These are phyloP conservation scores for Claviceps humidiphila DNA, from an alignment of 2,329 filamentous ascomycete species.

Conservation along the genomic window DNA sequence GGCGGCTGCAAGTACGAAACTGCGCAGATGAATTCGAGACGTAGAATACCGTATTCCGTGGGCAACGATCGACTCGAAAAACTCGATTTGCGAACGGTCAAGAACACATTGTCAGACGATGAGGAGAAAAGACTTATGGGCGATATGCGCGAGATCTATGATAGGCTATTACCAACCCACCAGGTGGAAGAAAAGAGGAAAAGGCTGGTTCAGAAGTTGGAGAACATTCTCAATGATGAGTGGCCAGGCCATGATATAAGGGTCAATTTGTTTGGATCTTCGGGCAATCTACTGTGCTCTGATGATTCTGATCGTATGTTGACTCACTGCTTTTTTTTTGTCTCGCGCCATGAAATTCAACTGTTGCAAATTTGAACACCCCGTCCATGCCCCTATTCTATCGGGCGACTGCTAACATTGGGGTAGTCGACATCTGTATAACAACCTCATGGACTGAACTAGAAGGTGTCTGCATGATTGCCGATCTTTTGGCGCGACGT, in stretches of 20 bases:
- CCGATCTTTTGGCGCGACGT: conserved; percentile 75
- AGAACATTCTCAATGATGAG: conserved; percentile 74
- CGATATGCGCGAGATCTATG: conserved; percentile 78
- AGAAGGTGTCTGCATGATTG: conserved; percentile 82
- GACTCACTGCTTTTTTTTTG: background rate
- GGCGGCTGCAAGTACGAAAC: conserved; percentile 80
- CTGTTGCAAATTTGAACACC: too few species aligned
- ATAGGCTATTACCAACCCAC: conserved; percentile 67
- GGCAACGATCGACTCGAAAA: conserved; percentile 68
- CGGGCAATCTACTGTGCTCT: conserved; percentile 86
- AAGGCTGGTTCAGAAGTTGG: conserved; percentile 73
- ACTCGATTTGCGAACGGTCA: conserved; percentile 56
- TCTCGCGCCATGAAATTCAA: too few species aligned
- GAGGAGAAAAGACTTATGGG: conserved; percentile 64
- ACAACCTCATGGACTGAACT: conserved; percentile 79
- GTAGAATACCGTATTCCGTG: conserved; percentile 83
- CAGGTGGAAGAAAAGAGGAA: conserved; percentile 65
- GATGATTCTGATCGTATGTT: conserved; percentile 85
- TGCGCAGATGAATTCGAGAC: conserved; percentile 63
- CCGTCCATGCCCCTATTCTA: too few species aligned
- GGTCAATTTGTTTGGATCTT: conserved; percentile 95
- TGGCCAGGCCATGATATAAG: conserved; percentile 86
- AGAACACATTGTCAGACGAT: conserved; percentile 55
- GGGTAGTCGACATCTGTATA: conserved; percentile 87
- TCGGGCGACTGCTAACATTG: conserved; percentile 5